Evolutionary conservation across 176 grass and related monocot species (phyloP).

Genomic region (Cenchrus purpureus): DNA sequence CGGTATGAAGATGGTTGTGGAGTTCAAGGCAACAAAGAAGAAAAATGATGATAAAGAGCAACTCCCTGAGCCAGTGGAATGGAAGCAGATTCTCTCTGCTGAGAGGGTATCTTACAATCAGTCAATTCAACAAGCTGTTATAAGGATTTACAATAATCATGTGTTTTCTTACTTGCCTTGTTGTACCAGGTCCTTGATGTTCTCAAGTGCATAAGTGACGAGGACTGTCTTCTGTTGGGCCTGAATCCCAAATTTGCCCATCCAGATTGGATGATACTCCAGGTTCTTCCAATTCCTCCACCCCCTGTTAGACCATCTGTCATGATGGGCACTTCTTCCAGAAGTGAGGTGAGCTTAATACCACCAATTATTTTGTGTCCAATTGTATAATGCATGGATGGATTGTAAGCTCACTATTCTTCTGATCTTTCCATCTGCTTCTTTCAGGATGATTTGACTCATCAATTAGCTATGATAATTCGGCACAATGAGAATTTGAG

Average conservation of each 20-base stretch:
- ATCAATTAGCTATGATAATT: slow-evolving; percentile 94
- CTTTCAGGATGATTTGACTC: slow-evolving; percentile 90
- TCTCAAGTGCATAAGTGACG: slow-evolving; percentile 89
- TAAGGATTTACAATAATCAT: slow-evolving; percentile 1
- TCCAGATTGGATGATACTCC: slow-evolving; percentile 93
- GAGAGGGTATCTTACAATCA: slow-evolving; percentile 58
- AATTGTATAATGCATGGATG: not conserved
- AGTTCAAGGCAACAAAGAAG: slow-evolving; percentile 88
- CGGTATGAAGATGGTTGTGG: slow-evolving; percentile 97
- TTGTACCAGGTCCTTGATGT: slow-evolving; percentile 78
- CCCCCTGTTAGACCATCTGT: slow-evolving; percentile 93
- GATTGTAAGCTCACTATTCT: not conserved
- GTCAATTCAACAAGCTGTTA: not conserved
- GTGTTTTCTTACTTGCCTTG: not conserved
- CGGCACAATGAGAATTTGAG: slow-evolving; percentile 96
- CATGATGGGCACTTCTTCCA: slow-evolving; percentile 94
- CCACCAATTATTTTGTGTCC: not conserved
- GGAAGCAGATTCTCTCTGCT: slow-evolving; percentile 87
- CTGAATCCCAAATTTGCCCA: slow-evolving; percentile 72
- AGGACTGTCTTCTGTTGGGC: slow-evolving; percentile 78
- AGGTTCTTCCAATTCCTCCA: slow-evolving; percentile 93
- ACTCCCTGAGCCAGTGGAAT: slow-evolving; percentile 82
- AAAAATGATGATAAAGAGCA: slow-evolving; percentile 87
- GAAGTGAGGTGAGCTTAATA: slow-evolving; percentile 72
- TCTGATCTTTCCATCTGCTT: slow-evolving; percentile 10